phyloP scores from a whole-genome alignment of 495 filamentous ascomycete genomes.

The Penicillium desertorum region DNA sequence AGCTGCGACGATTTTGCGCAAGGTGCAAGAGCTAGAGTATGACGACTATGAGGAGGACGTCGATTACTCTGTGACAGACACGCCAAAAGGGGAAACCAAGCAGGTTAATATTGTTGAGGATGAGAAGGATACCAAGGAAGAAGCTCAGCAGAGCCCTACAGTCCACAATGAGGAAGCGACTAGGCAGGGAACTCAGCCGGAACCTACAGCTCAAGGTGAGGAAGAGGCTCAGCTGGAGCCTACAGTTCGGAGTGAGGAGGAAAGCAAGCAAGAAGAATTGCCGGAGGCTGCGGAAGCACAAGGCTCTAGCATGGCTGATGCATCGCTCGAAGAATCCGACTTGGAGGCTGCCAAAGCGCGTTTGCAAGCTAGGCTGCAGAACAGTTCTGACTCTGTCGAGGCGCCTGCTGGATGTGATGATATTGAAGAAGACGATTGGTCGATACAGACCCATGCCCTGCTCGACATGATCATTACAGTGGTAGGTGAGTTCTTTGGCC shows the following conservation, averaged over 20 bases:
- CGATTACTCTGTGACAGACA: slow-evolving; percentile 28
- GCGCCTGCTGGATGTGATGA: background rate
- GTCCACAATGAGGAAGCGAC: slow-evolving; percentile 20
- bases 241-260: slow-evolving; percentile 18
- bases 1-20: slow-evolving; percentile 44
- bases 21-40: slow-evolving; percentile 41
- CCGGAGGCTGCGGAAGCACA: slow-evolving; percentile 14
- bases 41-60: slow-evolving; percentile 25
- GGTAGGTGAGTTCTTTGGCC: slow-evolving; percentile 86
- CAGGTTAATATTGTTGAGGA: slow-evolving; percentile 21
- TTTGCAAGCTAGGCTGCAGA: slow-evolving; percentile 51
- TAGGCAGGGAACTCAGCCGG: background rate
- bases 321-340: slow-evolving; percentile 22
- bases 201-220: slow-evolving; percentile 11
- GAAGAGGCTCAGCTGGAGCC: slow-evolving; percentile 20
- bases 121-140: slow-evolving; percentile 17
- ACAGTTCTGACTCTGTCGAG: slow-evolving; percentile 15
- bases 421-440: slow-evolving; percentile 16
- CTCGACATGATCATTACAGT: slow-evolving; percentile 92
- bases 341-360: slow-evolving; percentile 61
- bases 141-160: slow-evolving; percentile 20
- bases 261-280: slow-evolving; percentile 14
- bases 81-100: slow-evolving; percentile 14
- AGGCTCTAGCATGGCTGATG: slow-evolving; percentile 27
- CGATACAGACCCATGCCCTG: slow-evolving; percentile 46